A percentile compares a stretch with the other conserved stretches of the same genome.
Conservation (phyloP, 768 basidiomycete species). For the Termitomyces sp. region DNA sequence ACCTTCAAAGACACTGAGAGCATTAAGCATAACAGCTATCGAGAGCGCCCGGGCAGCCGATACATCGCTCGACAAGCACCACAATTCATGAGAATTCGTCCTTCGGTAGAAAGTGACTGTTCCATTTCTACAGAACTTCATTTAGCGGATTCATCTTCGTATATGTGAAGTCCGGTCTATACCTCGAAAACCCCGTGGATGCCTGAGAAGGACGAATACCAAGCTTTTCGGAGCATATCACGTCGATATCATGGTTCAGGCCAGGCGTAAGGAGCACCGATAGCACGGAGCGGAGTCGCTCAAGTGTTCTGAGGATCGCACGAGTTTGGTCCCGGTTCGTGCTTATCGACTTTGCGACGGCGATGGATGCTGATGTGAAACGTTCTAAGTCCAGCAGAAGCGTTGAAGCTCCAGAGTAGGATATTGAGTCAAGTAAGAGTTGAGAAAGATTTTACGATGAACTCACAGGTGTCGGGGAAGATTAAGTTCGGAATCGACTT, state of each 20-base stretch:
- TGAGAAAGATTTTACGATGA: not conserved
- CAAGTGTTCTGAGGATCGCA: slow-evolving; percentile 45
- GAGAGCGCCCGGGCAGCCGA: slow-evolving; percentile 72
- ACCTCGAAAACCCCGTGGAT: slow-evolving; percentile 53
- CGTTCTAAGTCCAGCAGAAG: slow-evolving; percentile 50
- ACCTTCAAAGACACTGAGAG: slow-evolving; percentile 76
- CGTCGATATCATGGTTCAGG: slow-evolving; percentile 68
- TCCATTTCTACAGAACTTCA: slow-evolving; percentile 29
- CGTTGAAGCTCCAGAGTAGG: slow-evolving; percentile 41
- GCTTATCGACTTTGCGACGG: slow-evolving; percentile 52
- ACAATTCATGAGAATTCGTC: slow-evolving; percentile 41
- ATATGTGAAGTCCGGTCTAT: slow-evolving; percentile 11
- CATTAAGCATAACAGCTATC: slow-evolving; percentile 65
- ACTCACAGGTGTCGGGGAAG: not conserved
- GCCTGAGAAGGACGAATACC: slow-evolving; percentile 39
- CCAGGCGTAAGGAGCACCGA: slow-evolving; percentile 69
- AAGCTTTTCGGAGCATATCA: slow-evolving; percentile 59
- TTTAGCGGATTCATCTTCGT: not conserved
- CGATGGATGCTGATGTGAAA: slow-evolving; percentile 47
- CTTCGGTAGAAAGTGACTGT: slow-evolving; percentile 42
- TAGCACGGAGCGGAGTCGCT: slow-evolving; percentile 58
- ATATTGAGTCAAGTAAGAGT: not conserved
- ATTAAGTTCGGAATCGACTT: not conserved
- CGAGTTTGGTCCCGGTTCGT: slow-evolving; percentile 42
- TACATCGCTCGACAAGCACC: slow-evolving; percentile 71